Percentiles rank a stretch among this genome's conserved stretches.
phyloP scores from a whole-genome alignment of 345 rosid species.

The Iberis pinnata region DNA sequence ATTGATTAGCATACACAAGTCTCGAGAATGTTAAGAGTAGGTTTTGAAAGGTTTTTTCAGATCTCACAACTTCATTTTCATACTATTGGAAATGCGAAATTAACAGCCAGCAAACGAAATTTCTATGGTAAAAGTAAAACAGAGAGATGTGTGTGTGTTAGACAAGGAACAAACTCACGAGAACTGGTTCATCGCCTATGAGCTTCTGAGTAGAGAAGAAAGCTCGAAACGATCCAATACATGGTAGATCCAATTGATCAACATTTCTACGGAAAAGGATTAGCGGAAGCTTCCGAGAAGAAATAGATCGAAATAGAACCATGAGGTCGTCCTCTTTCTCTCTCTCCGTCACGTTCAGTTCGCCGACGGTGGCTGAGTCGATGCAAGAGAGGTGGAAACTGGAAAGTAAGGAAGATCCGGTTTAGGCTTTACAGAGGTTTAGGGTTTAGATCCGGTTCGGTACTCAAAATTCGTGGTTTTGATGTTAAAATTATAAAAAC shows the following conservation, averaged over 20 bases:
- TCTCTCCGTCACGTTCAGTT: neutral
- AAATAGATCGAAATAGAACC: constrained; percentile 17
- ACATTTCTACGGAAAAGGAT: neutral
- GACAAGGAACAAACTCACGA: constrained; percentile 45
- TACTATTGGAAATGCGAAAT: no score
- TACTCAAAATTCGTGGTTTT: neutral
- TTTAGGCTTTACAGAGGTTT: constrained; percentile 28
- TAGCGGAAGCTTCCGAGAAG: constrained; percentile 13
- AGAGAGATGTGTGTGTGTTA: no score
- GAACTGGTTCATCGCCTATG: constrained; percentile 61
- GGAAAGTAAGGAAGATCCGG: constrained; percentile 3
- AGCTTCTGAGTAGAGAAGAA: constrained; percentile 51
- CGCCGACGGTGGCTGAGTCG: constrained; percentile 1
- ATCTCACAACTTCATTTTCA: no score
- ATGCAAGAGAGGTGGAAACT: neutral
- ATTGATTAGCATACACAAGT: no score
- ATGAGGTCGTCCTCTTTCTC: constrained; percentile 2
- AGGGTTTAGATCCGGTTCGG: constrained; percentile 25
- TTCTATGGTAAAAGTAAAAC: neutral
- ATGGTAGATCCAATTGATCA: constrained; percentile 25
- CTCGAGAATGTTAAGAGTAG: no score
- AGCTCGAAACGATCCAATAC: constrained; percentile 31
- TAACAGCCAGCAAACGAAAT: neutral
- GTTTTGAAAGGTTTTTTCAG: no score
- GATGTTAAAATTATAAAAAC: neutral